Evolutionary conservation across 2,329 filamentous ascomycete species (phyloP), one percentile per base, ranked within the genome.

Genomic region (Pezizomycotina sp.): DNA sequence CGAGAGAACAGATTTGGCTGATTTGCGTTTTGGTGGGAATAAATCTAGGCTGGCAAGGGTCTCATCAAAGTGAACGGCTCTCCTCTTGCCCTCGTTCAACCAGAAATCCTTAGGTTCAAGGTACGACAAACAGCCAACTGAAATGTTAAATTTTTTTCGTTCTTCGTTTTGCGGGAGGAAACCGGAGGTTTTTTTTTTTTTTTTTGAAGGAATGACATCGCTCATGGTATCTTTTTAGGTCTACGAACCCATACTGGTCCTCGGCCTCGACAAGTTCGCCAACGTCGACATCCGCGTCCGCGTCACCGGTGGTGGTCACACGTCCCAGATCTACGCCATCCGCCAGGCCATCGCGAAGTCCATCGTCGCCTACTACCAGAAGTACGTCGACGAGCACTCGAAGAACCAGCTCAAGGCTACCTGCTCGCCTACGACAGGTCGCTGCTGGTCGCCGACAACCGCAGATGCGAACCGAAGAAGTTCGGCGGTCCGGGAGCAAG

Each of bases 331-430:
- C 66, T 93, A 95, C 68, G 89, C 89, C 62, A 82, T 95, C 71
- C 83, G 89, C 57, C 89, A 98, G 71, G 86, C 89, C 58, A 95
- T 98, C 61, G 76, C 84, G 69, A 98, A 95, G 76, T 78, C 77
- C 58, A 81, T 92, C 62, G 77, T 92, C 59, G 78, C 83, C 65
- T 93, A 93, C 78, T 95, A 93, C 79, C 86, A 93, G 71, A 93
- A 98, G 74, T 98, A 77, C 69, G 82, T 95, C 66, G 89, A 98
- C 62, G 89, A 98, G 79, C 84, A 95, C 79, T 82, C 79, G 70
- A 98, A 98, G 80, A 93, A 95, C 76, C 72, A 83, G 67, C 74
- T 98, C 60, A 98, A 95, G 82, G 78, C 86, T 68, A 80, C 81
- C 76, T 98, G 55, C 80, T 86, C 59, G 74, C 83, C 63, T 98